phyloP scores from a whole-genome alignment of 768 basidiomycete genomes.

The Chalciporus piperatus region DNA sequence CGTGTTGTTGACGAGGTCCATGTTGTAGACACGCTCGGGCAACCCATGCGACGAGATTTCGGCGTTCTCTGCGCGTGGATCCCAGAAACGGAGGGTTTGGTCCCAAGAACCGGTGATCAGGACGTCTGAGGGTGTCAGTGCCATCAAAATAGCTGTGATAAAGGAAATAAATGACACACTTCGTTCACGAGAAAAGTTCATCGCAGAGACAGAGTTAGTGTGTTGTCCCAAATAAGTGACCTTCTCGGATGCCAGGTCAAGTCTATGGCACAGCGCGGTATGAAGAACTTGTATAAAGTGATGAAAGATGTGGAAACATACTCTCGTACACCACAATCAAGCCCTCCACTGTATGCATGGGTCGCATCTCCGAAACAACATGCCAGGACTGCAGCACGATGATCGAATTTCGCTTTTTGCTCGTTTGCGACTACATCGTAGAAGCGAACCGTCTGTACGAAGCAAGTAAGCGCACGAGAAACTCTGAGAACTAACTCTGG shows the following conservation, averaged over 20 bases:
- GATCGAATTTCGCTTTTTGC: conserved; percentile 78
- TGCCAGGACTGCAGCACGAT: conserved; percentile 85
- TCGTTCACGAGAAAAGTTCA: conserved; percentile 64
- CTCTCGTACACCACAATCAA: conserved; percentile 83
- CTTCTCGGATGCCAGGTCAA: conserved; percentile 74
- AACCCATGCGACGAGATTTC: conserved; percentile 59
- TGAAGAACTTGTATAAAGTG: neutral
- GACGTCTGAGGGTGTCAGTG: conserved; percentile 42
- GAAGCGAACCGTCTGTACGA: conserved; percentile 56
- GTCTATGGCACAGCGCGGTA: conserved; percentile 41
- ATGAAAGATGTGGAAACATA: conserved; percentile 26
- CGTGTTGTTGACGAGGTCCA: conserved; percentile 74
- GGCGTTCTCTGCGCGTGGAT: conserved; percentile 59
- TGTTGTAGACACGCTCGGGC: conserved; percentile 82
- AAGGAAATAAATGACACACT: conserved; percentile 42
- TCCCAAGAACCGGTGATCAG: conserved; percentile 94
- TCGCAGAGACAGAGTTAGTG: conserved; percentile 72
- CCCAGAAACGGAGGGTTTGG: conserved; percentile 84
- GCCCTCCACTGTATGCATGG: conserved; percentile 80
- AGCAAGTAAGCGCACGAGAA: conserved; percentile 29
- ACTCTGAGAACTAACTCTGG: conserved; percentile 6
- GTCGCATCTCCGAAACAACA: conserved; percentile 67
- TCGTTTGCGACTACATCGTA: conserved; percentile 57
- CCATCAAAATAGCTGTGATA: neutral
- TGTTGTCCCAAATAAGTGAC: conserved; percentile 78